phyloP scores from a whole-genome alignment of 1,284 basidiomycete genomes.

The Fistulina hepatica region DNA sequence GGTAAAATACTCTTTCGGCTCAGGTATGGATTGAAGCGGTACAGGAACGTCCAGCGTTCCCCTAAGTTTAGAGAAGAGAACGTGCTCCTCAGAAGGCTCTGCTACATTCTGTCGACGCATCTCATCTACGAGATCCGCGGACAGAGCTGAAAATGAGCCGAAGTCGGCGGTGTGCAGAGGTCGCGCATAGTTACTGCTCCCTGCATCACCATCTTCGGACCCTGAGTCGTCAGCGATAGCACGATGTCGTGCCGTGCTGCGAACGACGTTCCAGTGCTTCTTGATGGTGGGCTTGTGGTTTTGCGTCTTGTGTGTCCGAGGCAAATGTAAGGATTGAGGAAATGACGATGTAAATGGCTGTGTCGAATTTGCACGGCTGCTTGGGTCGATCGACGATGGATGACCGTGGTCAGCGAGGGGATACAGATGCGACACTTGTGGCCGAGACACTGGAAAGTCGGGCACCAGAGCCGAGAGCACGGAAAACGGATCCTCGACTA shows the following conservation, averaged over 20 bases:
- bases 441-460: conserved; percentile 40
- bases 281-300: conserved; percentile 4
- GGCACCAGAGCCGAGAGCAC: conserved; percentile 52
- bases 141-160: conserved; percentile 45
- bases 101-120: conserved; percentile 25
- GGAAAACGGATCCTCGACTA: conserved; percentile 72
- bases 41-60: conserved; percentile 25
- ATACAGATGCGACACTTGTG: conserved; percentile 46
- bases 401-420: conserved; percentile 23
- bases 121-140: conserved; percentile 37
- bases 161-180: conserved; percentile 42
- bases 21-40: too few relatives aligned
- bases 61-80: conserved; percentile 25
- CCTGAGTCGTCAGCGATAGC: conserved; percentile 42
- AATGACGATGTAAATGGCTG: too few relatives aligned
- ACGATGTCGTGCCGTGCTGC: conserved; percentile 30
- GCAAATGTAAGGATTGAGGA: conserved; percentile 13
- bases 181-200: too few relatives aligned
- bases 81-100: conserved; percentile 26
- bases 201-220: conserved; percentile 18
- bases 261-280: conserved; percentile 30
- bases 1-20: conserved; percentile 35
- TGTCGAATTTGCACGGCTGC: conserved; percentile 14
- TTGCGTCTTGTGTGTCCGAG: conserved; percentile 1
- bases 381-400: too few relatives aligned